Percentiles rank a stretch among this genome's conserved stretches.
phyloP scores from a whole-genome alignment of 2,329 filamentous ascomycete genomes.

The Cladorrhinum sp. region DNA sequence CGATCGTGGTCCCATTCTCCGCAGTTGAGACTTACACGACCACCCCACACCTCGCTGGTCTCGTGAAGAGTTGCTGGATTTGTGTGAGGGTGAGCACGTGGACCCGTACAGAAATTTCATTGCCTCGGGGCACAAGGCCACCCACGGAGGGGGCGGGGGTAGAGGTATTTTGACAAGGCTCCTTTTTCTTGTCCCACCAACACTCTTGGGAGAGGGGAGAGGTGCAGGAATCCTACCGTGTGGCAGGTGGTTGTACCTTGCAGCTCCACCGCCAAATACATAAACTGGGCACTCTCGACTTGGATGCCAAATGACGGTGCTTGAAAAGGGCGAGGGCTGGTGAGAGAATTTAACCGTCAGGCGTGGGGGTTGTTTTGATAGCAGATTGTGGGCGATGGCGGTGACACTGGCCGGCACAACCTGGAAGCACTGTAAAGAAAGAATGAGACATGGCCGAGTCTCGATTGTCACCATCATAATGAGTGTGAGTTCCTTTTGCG shows the following conservation, averaged over 20 bases:
- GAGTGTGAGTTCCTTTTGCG: neutral
- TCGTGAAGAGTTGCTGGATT: constrained; percentile 1
- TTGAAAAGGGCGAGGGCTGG: neutral
- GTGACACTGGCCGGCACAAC: neutral
- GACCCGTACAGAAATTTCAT: neutral
- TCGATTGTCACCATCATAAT: neutral
- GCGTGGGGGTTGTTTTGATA: constrained; percentile 6
- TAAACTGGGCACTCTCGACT: neutral
- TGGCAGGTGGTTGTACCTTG: neutral
- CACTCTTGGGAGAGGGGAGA: neutral
- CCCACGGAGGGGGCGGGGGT: neutral
- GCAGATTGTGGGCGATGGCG: neutral
- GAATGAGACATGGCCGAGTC: neutral
- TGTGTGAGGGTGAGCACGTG: constrained; percentile 5
- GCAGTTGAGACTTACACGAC: constrained; percentile 2
- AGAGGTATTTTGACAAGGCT: neutral
- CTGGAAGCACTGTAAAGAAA: neutral
- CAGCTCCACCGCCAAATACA: neutral
- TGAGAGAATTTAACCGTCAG: neutral
- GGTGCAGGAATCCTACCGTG: neutral
- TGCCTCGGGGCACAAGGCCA: neutral
- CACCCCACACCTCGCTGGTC: neutral
- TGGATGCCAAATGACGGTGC: neutral
- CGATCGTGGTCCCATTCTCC: no score
- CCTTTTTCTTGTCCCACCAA: neutral